Evolutionary conservation across 2,329 filamentous ascomycete genomes (phyloP).

Genomic region (Colletotrichum orchidophilum): DNA sequence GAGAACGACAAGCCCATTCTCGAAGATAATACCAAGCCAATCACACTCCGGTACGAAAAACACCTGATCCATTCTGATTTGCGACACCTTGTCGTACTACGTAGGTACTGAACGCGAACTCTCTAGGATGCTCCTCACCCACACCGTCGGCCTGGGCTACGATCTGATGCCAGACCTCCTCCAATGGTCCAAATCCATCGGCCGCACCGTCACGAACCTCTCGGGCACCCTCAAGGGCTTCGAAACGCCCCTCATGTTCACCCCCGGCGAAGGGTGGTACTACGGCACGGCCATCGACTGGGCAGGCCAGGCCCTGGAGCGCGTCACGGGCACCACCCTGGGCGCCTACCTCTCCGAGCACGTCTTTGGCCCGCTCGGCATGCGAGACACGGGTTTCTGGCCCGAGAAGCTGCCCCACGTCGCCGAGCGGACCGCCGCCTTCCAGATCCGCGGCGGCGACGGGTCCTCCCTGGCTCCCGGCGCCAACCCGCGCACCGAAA

Average conservation of each 20-base stretch:
- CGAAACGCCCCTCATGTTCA: conserved; percentile 53
- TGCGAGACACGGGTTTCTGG: conserved; percentile 49
- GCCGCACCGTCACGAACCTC: conserved; percentile 44
- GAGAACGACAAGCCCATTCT: conserved; percentile 47
- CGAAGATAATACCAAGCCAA: conserved; percentile 45
- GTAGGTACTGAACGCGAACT: background rate
- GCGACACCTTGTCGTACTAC: too few species aligned
- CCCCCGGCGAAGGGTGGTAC: conserved; percentile 57
- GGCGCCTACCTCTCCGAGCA: conserved; percentile 48
- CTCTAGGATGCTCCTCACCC: conserved; percentile 54
- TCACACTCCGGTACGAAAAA: conserved; percentile 49
- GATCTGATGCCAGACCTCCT: conserved; percentile 49
- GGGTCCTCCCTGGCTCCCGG: conserved; percentile 35
- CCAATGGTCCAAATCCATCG: conserved; percentile 50
- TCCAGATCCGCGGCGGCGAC: conserved; percentile 36
- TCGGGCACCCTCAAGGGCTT: conserved; percentile 48
- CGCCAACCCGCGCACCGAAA: conserved; percentile 20
- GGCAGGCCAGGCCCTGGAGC: conserved; percentile 55
- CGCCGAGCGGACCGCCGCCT: conserved; percentile 36
- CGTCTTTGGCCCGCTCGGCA: conserved; percentile 48
- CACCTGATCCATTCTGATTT: too few species aligned
- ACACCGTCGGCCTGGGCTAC: conserved; percentile 58
- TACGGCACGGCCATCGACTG: conserved; percentile 60
- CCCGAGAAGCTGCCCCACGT: conserved; percentile 41
- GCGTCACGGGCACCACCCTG: conserved; percentile 47